Evolutionary conservation across 768 basidiomycete species (phyloP).

Genomic region (Termitomyces sp.): DNA sequence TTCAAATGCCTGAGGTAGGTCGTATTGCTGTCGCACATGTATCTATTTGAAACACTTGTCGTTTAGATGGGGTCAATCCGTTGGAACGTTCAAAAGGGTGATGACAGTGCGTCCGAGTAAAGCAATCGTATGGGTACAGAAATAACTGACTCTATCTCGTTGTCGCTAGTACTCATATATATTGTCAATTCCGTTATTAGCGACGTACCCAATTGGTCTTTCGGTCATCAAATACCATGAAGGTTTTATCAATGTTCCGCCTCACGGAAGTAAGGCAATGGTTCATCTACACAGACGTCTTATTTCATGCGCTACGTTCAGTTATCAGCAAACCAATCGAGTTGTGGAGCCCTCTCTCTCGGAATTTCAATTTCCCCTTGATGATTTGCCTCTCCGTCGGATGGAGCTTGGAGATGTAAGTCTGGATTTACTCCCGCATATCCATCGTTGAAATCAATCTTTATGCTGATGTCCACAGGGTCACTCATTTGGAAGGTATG

Average conservation of each 20-base stretch:
- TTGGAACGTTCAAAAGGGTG: slow-evolving; percentile 75
- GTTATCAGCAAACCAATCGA: slow-evolving; percentile 62
- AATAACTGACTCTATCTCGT: not conserved
- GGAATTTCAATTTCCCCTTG: slow-evolving; percentile 56
- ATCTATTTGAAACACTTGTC: not conserved
- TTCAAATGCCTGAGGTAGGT: slow-evolving; percentile 68
- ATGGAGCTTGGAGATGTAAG: slow-evolving; percentile 77
- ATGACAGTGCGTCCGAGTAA: slow-evolving; percentile 18
- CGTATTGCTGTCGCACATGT: not conserved
- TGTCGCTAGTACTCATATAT: slow-evolving; percentile 66
- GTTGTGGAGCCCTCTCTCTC: slow-evolving; percentile 46
- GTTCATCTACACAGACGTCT: not conserved
- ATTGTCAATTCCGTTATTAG: slow-evolving; percentile 52
- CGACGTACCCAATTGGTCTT: slow-evolving; percentile 55
- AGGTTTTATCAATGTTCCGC: slow-evolving; percentile 46
- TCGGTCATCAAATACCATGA: slow-evolving; percentile 68
- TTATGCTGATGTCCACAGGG: slow-evolving; percentile 30
- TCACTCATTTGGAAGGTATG: slow-evolving; percentile 75
- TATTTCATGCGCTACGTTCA: slow-evolving; percentile 17
- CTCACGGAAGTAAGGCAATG: slow-evolving; percentile 39
- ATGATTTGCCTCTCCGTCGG: slow-evolving; percentile 55
- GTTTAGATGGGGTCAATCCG: slow-evolving; percentile 59
- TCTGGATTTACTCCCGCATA: not conserved
- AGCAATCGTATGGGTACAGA: not conserved
- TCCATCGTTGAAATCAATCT: not conserved